Base-by-base conservation (phyloP, 106 monocot genomes). In the Platanthera zijinensis region DNA sequence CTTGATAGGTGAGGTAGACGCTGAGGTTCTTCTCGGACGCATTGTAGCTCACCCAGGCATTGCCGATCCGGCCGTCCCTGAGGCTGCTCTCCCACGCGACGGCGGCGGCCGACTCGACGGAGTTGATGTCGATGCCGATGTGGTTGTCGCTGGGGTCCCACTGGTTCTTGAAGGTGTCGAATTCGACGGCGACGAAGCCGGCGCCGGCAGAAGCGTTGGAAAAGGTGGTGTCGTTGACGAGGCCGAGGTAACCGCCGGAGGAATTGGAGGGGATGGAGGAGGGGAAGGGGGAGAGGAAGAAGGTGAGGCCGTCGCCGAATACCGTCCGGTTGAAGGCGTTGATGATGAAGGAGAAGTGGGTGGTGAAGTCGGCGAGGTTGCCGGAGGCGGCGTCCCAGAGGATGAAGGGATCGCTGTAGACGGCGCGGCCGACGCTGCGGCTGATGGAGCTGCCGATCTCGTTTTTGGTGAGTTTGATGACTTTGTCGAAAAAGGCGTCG, bases 261-360 rank as follows among this genome's bases (percentile, higher is more conserved):
- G 80, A 78, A 21, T 48, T 51, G 0, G 4, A 0, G 1, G 84
- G 88, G 25, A 88, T 25, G 18, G 8, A 5, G 30, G 77, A 85
- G 0, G 84, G 74, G 10, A 51, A 80, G 0, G 83, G 69, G 8
- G 85, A 61, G 71, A 94, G 88, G 81, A 90, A 88, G 81, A 94
- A 90, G 50, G 90, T 77, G 11, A 94, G 57, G 13, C 93, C 93
- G 21, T 94, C 93, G 2, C 84, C 93, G 63, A 48, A 71, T 6
- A 0, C 0, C 0, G 18, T 13, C 0, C 7, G 0, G 61, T 79
- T 72, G 9, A 66, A 8, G 4, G 78, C 61, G 13, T 84, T 49
- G 64, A 95, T 92, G 17, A 62, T 25, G 92, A 95, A 95, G 48
- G 85, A 77, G 84, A 95, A 92, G 39, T 79, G 78, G 11, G 92